Evolutionary conservation across 2,329 filamentous ascomycete genomes (phyloP).

Genomic region (Camptophora hylomeconis): DNA sequence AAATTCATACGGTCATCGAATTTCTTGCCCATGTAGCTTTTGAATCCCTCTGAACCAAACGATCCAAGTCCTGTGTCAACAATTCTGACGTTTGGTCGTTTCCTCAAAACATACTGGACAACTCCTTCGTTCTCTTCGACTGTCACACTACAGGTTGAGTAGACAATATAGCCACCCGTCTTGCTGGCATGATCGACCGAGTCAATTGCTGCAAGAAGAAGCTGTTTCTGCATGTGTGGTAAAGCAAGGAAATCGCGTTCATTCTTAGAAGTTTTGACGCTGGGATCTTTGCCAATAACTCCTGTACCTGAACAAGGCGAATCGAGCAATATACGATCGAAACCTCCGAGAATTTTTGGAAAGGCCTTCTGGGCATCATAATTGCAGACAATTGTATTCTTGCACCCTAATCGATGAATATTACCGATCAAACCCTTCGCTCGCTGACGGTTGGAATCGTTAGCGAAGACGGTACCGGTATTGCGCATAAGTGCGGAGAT

Average conservation of each 20-base stretch:
- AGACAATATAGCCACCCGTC: conserved; percentile 88
- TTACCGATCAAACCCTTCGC: conserved; percentile 96
- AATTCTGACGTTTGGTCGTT: conserved; percentile 84
- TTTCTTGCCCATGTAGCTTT: conserved; percentile 75
- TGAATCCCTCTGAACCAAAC: conserved; percentile 90
- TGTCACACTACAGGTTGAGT: conserved; percentile 91
- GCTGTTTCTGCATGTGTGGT: conserved; percentile 88
- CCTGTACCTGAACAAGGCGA: conserved; percentile 93
- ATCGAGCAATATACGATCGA: conserved; percentile 87
- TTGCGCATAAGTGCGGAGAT: conserved; percentile 97
- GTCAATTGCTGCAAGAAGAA: conserved; percentile 85
- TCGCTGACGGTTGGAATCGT: conserved; percentile 88
- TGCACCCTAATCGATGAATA: conserved; percentile 84
- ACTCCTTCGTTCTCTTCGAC: conserved; percentile 91
- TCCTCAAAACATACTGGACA: conserved; percentile 82
- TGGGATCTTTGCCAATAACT: conserved; percentile 92
- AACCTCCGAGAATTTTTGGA: conserved; percentile 86
- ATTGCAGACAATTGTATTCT: conserved; percentile 90
- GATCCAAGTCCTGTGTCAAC: conserved; percentile 73
- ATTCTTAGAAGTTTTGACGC: conserved; percentile 96
- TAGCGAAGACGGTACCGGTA: conserved; percentile 87
- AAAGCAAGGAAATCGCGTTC: conserved; percentile 88
- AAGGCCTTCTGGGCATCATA: conserved; percentile 83
- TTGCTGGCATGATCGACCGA: conserved; percentile 84
- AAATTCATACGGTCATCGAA: conserved; percentile 78